Base-by-base conservation (phyloP, 2,329 filamentous ascomycete species). In the Drechmeria coniospora region DNA sequence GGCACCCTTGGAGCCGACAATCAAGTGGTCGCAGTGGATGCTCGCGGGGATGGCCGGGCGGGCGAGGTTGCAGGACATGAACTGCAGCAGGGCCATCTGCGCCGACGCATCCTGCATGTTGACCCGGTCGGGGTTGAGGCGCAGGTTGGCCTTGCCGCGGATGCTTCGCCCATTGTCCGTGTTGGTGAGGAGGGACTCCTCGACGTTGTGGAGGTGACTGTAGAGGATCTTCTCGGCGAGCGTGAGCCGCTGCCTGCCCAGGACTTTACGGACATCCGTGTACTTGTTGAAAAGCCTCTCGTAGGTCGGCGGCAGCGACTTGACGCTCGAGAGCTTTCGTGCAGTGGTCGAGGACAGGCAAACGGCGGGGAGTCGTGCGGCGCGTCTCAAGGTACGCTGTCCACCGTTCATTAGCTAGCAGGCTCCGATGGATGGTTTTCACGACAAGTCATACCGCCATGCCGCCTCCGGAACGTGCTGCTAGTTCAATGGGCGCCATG, bases 81-180 rank as follows among this genome's bases (percentile, higher is more conserved):
- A 98, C 57, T 98, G 90, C 43, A 98, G 62, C 38, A 98, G 63
- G 2, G 90, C 90, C 90, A 98, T 98, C 61, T 98, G 90, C 5
- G 90, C 90, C 17, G 83, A 93, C 10, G 90, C 90, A 62, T 98
- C 90, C 58, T 98, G 90, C 90, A 98, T 98, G 38, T 92, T 92
- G 42, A 95, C 90, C 29, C 90, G 74, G 54, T 98, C 90, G 14
- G 90, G 90, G 57, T 93, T 93, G 54, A 98, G 78, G 63, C 92
- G 92, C 56, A 98, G 67, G 51, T 92, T 95, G 27, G 84, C 86
- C 47, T 74, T 74, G 40, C 87, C 87, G 23, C 90, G 74, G 36
- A 98, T 78, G 45, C 78, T 69, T 28, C 70, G 70, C 40, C 86
- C 87, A 67, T 86, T 82, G 54, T 82, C 69, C 27, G 86, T 94